phyloP scores from a whole-genome alignment of 164 flowering plant genomes.

The Chloranthus sessilifolius region DNA sequence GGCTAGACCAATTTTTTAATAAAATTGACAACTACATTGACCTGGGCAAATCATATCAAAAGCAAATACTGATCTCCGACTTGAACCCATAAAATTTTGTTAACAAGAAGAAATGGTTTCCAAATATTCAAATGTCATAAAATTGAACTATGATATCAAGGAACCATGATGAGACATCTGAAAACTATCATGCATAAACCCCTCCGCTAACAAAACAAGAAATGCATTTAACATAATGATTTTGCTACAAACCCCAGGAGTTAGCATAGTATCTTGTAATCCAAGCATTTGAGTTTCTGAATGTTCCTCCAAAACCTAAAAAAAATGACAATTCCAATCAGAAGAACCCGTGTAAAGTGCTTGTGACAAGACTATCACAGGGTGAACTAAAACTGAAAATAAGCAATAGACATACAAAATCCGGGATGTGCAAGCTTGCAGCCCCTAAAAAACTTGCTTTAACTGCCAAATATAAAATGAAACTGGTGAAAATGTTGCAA shows the following conservation, averaged over 20 bases:
- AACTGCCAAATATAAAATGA: conserved; percentile 27
- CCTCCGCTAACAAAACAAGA: conserved; percentile 1
- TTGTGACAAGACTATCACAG: not conserved
- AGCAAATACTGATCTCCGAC: too few relatives aligned
- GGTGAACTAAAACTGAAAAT: not conserved
- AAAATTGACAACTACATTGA: too few relatives aligned
- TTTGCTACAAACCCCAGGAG: conserved; percentile 60
- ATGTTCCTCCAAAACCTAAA: conserved; percentile 48
- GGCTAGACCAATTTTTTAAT: too few relatives aligned
- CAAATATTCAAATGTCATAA: too few relatives aligned
- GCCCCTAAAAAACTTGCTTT: conserved; percentile 29
- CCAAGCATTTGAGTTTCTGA: conserved; percentile 46
- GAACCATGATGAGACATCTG: too few relatives aligned
- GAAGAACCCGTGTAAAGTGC: not conserved
- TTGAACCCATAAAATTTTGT: too few relatives aligned
- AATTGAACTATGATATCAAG: too few relatives aligned
- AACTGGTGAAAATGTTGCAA: not conserved
- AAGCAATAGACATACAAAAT: conserved; percentile 44
- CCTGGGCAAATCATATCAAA: too few relatives aligned
- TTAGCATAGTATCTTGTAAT: conserved; percentile 46
- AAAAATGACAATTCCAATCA: not conserved
- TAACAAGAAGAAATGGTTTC: too few relatives aligned
- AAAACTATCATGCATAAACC: too few relatives aligned
- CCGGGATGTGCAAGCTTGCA: conserved; percentile 43
- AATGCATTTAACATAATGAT: not conserved